Percentiles rank a stretch among this genome's conserved stretches.
These are phyloP conservation scores for Paulownia fortunei DNA, from an alignment of 257 asterid genomes.

Conservation along the genomic window DNA sequence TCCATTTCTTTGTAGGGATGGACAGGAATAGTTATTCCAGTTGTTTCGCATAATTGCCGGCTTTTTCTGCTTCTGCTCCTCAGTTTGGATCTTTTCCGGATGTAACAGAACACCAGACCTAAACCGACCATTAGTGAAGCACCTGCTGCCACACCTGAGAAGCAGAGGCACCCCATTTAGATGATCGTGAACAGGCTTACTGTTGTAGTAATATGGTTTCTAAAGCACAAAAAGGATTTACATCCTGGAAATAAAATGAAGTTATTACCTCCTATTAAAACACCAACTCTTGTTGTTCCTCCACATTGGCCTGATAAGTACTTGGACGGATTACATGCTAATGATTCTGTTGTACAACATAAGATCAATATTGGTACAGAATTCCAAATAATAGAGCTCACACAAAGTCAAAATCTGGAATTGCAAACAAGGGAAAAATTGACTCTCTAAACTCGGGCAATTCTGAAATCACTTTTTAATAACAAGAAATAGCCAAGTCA, in stretches of 20 bases:
- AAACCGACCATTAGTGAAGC: constrained; percentile 62
- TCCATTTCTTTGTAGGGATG: constrained; percentile 70
- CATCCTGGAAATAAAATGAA: neutral
- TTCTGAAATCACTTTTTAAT: too few relatives aligned
- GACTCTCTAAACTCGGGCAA: too few relatives aligned
- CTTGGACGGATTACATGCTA: constrained; percentile 64
- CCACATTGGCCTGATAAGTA: constrained; percentile 84
- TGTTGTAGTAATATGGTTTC: neutral
- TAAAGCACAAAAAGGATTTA: too few relatives aligned
- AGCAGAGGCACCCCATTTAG: neutral
- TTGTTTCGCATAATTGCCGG: constrained; percentile 52
- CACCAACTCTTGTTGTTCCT: constrained; percentile 80
- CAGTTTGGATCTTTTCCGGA: constrained; percentile 49
- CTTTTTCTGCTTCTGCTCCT: constrained; percentile 46
- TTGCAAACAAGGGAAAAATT: too few relatives aligned
- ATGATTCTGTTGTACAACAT: constrained; percentile 46
- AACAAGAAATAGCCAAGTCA: too few relatives aligned
- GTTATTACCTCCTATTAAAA: constrained; percentile 69
- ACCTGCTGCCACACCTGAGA: constrained; percentile 69
- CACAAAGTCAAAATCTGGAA: neutral
- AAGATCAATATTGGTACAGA: neutral
- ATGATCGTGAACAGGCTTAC: neutral
- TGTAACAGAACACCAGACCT: constrained; percentile 57
- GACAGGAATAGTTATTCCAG: constrained; percentile 73
- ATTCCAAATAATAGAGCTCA: neutral